Conservation (phyloP, 2,329 filamentous ascomycete species). For the Colletotrichum musae region DNA sequence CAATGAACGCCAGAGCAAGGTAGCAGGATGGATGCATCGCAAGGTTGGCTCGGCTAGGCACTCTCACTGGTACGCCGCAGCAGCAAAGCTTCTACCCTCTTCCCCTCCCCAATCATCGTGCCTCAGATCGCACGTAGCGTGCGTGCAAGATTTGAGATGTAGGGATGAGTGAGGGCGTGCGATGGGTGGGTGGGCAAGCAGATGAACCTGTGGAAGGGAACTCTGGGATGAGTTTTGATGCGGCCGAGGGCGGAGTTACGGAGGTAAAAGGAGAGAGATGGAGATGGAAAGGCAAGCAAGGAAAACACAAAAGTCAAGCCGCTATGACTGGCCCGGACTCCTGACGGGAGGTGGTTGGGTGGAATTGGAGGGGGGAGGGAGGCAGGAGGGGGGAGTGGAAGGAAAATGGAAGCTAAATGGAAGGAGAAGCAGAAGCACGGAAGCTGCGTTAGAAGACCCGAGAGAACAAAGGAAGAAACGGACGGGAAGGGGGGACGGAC, state of each 20-base stretch:
- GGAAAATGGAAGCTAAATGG: background rate
- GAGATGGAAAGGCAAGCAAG: background rate
- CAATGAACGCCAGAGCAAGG: no score
- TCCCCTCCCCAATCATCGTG: background rate
- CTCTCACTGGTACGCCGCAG: background rate
- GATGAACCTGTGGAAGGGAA: conserved; percentile 32
- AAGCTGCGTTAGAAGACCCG: conserved; percentile 24
- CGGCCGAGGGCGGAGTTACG: conserved; percentile 3
- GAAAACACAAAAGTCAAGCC: background rate
- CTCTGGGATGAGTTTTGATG: conserved; percentile 21
- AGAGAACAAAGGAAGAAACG: conserved; percentile 39
- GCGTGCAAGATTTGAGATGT: conserved; percentile 12
- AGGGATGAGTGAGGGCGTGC: background rate
- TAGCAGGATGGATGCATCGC: no score
- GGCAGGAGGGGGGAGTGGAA: no score
- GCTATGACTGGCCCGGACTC: background rate
- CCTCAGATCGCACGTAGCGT: conserved; percentile 10
- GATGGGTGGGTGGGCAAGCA: conserved; percentile 22
- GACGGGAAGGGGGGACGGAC: background rate
- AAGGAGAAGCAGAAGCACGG: conserved; percentile 23
- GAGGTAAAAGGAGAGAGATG: background rate
- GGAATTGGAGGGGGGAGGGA: no score
- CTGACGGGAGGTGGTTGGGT: no score
- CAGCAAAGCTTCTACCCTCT: conserved; percentile 15
- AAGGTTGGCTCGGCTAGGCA: no score